A percentile compares a stretch with the other conserved stretches of the same genome.
Evolutionary conservation across 2,329 filamentous ascomycete genomes (phyloP).

Genomic region (Apiospora saccharicola): DNA sequence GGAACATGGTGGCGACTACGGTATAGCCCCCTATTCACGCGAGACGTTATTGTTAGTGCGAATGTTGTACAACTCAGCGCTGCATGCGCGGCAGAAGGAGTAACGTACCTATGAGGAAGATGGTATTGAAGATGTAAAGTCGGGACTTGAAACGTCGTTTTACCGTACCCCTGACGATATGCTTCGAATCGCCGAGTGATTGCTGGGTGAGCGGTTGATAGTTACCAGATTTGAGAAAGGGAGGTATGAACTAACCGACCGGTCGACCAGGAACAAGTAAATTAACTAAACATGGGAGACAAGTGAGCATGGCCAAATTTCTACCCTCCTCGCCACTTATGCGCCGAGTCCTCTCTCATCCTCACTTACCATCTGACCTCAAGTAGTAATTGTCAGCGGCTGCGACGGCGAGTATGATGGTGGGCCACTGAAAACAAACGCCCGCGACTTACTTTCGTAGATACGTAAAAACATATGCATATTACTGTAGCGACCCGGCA

Average conservation of each 20-base stretch:
- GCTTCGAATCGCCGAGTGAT: neutral
- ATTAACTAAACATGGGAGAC: neutral
- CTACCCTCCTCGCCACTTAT: neutral
- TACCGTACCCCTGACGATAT: neutral
- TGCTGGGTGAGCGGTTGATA: neutral
- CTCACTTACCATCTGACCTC: neutral
- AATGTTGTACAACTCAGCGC: too few relatives aligned
- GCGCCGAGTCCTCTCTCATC: too few relatives aligned
- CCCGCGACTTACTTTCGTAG: neutral
- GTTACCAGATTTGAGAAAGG: too few relatives aligned
- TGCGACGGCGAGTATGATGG: neutral
- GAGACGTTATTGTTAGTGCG: neutral
- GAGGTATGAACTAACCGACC: neutral
- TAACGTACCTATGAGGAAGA: conserved; percentile 6
- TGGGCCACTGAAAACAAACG: neutral
- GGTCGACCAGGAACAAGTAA: conserved; percentile 3
- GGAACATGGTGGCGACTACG: conserved; percentile 10
- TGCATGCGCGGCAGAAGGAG: neutral
- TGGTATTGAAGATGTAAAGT: neutral
- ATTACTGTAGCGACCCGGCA: neutral
- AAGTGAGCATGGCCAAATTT: neutral
- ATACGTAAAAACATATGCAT: conserved; percentile 7
- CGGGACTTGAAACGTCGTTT: conserved; percentile 1
- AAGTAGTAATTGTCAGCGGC: neutral
- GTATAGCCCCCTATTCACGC: neutral